These are phyloP conservation scores for Suhomyces sp. DNA, from an alignment of 805 yeast genomes.

Conservation along the genomic window DNA sequence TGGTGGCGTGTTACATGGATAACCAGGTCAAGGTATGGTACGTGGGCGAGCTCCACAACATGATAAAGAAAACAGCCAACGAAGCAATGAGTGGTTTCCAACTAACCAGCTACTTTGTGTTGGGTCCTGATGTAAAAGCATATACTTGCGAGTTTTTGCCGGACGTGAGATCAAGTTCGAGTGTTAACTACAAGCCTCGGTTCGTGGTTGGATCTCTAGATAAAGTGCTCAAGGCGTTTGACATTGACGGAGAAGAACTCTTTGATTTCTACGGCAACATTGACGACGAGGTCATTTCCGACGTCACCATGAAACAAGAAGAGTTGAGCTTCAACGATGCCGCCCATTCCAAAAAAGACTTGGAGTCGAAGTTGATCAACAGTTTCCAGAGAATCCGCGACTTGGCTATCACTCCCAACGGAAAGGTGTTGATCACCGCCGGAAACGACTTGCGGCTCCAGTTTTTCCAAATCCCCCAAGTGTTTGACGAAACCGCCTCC, in stretches of 20 bases:
- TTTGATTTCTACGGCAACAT: conserved; percentile 41
- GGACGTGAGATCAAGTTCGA: conserved; percentile 27
- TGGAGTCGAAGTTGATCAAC: conserved; percentile 12
- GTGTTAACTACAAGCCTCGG: conserved; percentile 27
- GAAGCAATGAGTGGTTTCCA: conserved; percentile 14
- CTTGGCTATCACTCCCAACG: conserved; percentile 63
- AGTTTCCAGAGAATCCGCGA: conserved; percentile 59
- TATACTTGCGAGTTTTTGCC: conserved; percentile 70
- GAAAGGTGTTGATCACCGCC: conserved; percentile 58
- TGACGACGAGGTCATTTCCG: conserved; percentile 17
- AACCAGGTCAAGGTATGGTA: conserved; percentile 70
- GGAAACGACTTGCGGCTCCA: conserved; percentile 61
- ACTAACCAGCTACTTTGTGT: conserved; percentile 34
- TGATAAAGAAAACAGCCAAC: conserved; percentile 20
- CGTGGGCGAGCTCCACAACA: conserved; percentile 31
- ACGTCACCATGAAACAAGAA: conserved; percentile 8
- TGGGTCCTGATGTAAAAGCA: conserved; percentile 38
- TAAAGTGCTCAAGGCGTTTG: conserved; percentile 45
- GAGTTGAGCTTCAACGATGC: not conserved
- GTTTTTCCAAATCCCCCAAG: conserved; percentile 52
- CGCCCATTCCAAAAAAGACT: not conserved
- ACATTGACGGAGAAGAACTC: conserved; percentile 38
- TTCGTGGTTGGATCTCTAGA: conserved; percentile 80
- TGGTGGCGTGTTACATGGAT: conserved; percentile 74
- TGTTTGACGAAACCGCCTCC: conserved; percentile 28